These are phyloP conservation scores for Botrytis medusae DNA, from an alignment of 2,329 filamentous ascomycete species.

Conservation along the genomic window DNA sequence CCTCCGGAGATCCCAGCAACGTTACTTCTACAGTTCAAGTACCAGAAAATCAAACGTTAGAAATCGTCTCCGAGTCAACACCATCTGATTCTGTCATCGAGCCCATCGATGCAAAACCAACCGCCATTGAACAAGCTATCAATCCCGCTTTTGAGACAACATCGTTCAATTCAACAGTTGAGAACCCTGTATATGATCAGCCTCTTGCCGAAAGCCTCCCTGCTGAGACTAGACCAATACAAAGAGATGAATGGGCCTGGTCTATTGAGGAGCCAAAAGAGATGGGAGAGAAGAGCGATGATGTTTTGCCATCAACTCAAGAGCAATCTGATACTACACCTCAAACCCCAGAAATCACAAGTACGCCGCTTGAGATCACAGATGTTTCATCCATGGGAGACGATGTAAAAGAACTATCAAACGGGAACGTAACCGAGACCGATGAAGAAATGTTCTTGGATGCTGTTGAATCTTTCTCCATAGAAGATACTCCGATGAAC, in stretches of 20 bases:
- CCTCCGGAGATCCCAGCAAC: not conserved
- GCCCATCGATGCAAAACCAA: not conserved
- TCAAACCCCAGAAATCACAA: not conserved
- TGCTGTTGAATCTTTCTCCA: conserved; percentile 2
- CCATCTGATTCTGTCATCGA: not conserved
- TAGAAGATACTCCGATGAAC: not conserved
- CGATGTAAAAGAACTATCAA: not conserved
- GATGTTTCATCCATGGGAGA: not conserved
- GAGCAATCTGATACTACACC: not conserved
- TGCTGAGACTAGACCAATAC: not conserved
- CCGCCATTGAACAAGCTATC: not conserved
- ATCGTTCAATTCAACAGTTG: not conserved
- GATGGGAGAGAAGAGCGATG: not conserved
- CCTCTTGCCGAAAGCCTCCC: not conserved
- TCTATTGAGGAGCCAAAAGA: not conserved
- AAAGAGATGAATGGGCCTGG: not conserved
- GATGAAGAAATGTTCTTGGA: not conserved
- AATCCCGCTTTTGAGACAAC: not conserved
- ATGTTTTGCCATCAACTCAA: not conserved
- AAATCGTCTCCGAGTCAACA: not conserved
- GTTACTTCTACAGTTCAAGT: not conserved
- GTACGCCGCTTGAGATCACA: not conserved
- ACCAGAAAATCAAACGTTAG: not conserved
- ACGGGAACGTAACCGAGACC: not conserved
- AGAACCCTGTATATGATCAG: not conserved